Evolutionary conservation across 257 asterid genomes (phyloP).

Genomic region (Solanum megistacrolobum): DNA sequence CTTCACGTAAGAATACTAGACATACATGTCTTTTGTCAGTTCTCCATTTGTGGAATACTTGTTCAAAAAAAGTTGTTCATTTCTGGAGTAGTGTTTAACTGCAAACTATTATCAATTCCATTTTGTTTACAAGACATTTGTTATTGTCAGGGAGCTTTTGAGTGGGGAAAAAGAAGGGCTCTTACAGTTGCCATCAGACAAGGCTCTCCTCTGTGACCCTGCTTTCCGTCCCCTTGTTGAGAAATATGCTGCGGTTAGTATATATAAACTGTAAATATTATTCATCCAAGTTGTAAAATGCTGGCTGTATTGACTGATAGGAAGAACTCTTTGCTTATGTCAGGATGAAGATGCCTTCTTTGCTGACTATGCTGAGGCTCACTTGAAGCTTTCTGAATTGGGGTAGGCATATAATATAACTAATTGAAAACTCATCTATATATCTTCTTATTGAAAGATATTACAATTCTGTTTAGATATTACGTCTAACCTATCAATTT

Average conservation of each 20-base stretch:
- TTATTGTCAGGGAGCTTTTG: constrained; percentile 51
- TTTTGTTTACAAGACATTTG: not conserved
- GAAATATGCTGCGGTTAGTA: constrained; percentile 59
- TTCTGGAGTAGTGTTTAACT: not conserved
- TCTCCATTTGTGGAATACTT: not conserved
- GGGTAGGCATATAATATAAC: constrained; percentile 35
- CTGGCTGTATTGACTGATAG: not conserved
- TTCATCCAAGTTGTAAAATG: not conserved
- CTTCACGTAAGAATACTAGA: constrained; percentile 36
- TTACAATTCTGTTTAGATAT: not conserved
- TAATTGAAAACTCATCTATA: not conserved
- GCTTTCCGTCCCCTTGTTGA: constrained; percentile 65
- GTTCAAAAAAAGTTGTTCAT: not conserved
- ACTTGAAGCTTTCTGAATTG: constrained; percentile 67
- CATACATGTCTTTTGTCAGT: not conserved
- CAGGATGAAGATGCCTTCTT: constrained; percentile 89
- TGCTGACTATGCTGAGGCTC: constrained; percentile 69
- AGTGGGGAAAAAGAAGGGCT: constrained; percentile 71
- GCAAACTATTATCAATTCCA: not conserved
- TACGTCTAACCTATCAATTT: not conserved
- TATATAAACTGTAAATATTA: not conserved
- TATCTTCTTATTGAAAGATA: not conserved
- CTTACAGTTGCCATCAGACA: constrained; percentile 70
- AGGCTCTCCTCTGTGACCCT: constrained; percentile 63
- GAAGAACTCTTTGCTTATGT: not conserved